A percentile compares a stretch with the other conserved stretches of the same genome.
phyloP scores from a whole-genome alignment of 805 yeast genomes.

The Cyberlindnera subsufficiens region DNA sequence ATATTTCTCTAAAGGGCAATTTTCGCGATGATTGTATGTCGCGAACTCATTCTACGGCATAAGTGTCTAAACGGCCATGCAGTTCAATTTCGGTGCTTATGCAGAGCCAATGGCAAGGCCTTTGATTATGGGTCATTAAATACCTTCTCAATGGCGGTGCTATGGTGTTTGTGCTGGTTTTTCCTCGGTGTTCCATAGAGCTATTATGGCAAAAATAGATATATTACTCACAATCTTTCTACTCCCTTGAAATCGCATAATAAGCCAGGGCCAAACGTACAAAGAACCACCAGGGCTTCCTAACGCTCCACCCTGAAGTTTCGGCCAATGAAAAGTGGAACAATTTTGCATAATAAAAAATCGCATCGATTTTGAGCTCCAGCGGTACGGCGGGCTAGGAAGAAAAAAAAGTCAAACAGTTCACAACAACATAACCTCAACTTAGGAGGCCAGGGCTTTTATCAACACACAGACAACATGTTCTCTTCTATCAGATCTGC shows the following conservation, averaged over 20 bases:
- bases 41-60: background rate
- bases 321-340: conserved; percentile 22
- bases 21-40: no score
- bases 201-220: no score
- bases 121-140: background rate
- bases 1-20: no score
- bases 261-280: background rate
- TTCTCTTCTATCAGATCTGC: conserved; percentile 27
- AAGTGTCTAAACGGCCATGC: background rate
- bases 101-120: conserved; percentile 14
- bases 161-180: no score
- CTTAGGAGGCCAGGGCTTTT: background rate
- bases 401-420: background rate
- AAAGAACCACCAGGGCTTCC: conserved; percentile 4
- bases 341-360: conserved; percentile 13
- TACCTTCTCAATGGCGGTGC: background rate
- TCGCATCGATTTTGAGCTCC: background rate
- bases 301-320: conserved; percentile 6
- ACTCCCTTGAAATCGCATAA: no score
- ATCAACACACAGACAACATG: conserved; percentile 11
- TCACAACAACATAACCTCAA: background rate
- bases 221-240: no score
- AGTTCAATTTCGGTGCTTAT: conserved; percentile 1
- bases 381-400: background rate
- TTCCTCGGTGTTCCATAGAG: no score